These are phyloP conservation scores for Tetrapyrgos nigripes DNA, from an alignment of 1,284 basidiomycete genomes.

Conservation along the genomic window DNA sequence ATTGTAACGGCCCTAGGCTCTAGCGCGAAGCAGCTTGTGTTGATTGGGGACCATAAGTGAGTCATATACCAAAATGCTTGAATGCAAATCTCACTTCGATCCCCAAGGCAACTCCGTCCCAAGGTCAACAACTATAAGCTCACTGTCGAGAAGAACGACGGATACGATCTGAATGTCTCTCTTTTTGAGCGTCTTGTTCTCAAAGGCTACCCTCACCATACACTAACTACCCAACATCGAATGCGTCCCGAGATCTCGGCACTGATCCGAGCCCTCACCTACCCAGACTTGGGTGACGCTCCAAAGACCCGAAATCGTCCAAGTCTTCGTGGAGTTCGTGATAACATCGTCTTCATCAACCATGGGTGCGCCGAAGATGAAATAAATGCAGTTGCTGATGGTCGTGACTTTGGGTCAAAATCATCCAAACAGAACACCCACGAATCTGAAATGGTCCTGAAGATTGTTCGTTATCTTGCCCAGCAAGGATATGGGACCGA, in stretches of 20 bases:
- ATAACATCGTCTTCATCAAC: conserved; percentile 66
- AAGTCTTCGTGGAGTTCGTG: conserved; percentile 56
- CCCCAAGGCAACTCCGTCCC: conserved; percentile 65
- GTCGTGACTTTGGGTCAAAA: conserved; percentile 48
- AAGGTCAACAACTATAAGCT: conserved; percentile 69
- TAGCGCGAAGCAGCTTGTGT: conserved; percentile 56
- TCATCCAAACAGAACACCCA: conserved; percentile 66
- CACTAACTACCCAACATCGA: conserved; percentile 63
- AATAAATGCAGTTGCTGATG: conserved; percentile 44
- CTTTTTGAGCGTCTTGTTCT: conserved; percentile 73
- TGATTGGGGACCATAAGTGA: conserved; percentile 77
- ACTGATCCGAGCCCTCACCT: conserved; percentile 63
- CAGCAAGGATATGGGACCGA: conserved; percentile 71
- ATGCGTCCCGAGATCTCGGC: conserved; percentile 75
- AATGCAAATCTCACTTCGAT: not conserved
- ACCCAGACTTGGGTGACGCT: conserved; percentile 66
- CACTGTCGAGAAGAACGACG: conserved; percentile 69
- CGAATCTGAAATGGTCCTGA: conserved; percentile 67
- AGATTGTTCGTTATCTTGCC: conserved; percentile 66
- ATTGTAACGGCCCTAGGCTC: conserved; percentile 60
- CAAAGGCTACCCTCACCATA: conserved; percentile 64
- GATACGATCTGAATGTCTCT: conserved; percentile 67
- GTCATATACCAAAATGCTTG: conserved; percentile 21
- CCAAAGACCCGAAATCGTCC: conserved; percentile 52
- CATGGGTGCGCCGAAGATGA: conserved; percentile 65